Conservation (phyloP, 805 yeast genomes). For the Candida oleophila region DNA sequence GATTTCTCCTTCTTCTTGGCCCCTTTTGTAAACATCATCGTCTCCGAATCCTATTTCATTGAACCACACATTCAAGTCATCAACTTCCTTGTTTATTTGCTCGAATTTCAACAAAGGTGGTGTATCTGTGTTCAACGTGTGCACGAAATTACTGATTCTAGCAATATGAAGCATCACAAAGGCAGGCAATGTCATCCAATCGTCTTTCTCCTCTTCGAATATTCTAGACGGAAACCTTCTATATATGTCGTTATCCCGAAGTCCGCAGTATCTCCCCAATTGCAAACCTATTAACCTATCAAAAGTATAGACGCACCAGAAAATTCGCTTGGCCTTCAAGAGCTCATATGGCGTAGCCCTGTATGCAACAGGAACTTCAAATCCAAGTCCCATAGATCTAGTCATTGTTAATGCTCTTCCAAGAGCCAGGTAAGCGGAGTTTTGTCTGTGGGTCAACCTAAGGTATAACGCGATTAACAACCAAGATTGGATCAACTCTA, state of each 20-base stretch:
- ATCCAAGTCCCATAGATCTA: constrained; percentile 37
- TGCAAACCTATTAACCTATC: constrained; percentile 56
- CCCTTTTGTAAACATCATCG: constrained; percentile 9
- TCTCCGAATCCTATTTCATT: constrained; percentile 33
- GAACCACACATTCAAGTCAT: constrained; percentile 30
- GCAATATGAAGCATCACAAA: constrained; percentile 47
- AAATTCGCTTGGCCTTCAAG: constrained; percentile 49
- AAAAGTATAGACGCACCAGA: constrained; percentile 54
- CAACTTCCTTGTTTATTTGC: constrained; percentile 31
- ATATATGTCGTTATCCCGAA: constrained; percentile 35
- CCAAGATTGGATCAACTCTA: constrained; percentile 44
- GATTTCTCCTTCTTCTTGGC: not conserved
- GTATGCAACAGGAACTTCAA: constrained; percentile 15
- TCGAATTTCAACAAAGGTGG: constrained; percentile 26
- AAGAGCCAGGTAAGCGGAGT: constrained; percentile 30
- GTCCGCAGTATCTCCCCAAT: constrained; percentile 44
- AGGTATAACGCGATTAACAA: constrained; percentile 34
- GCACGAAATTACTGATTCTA: constrained; percentile 35
- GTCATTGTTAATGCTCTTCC: constrained; percentile 37
- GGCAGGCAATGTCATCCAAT: constrained; percentile 49
- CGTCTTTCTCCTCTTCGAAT: constrained; percentile 28
- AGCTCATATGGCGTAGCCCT: constrained; percentile 38
- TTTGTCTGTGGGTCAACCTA: constrained; percentile 38
- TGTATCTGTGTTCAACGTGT: constrained; percentile 25
- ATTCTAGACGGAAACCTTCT: constrained; percentile 31